Evolutionary conservation across 2,329 filamentous ascomycete genomes (phyloP), one percentile per base, ranked within the genome.

Genomic region (Monosporascus sp.): DNA sequence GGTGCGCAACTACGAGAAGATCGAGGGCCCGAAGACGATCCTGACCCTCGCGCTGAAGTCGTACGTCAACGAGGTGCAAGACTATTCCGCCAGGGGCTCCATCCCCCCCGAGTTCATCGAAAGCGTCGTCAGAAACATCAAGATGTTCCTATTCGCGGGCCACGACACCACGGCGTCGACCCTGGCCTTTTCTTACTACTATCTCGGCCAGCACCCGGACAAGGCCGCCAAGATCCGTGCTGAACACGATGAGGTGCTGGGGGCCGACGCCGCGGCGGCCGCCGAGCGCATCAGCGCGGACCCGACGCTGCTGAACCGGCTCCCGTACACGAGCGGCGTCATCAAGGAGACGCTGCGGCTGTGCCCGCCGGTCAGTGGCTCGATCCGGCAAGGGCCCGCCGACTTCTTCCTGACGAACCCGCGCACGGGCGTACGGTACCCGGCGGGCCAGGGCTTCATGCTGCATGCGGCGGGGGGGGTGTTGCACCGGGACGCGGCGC

Each of bases 271-370:
- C 8, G 59, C 67, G 5, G 63, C 64, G 5, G 69, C 70, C 0
- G 71, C 70, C 31, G 58, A 63, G 2, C 63, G 69, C 27, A 68
- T 83, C 20, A 63, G 67, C 37, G 56, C 68, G 2, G 66, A 78
- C 25, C 73, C 77, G 1, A 63, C 70, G 25, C 67, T 77, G 3
- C 68, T 83, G 48, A 80, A 78, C 62, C 68, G 73, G 43, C 69
- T 83, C 24, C 70, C 72, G 0, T 82, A 80, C 61, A 80, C 78
- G 3, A 66, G 65, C 5, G 79, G 78, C 25, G 71, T 80, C 7
- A 71, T 81, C 55, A 78, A 78, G 53, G 81, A 84, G 63, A 71
- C 73, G 1, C 68, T 83, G 3, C 72, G 80, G 5, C 60, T 83
- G 37, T 79, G 75, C 57, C 76, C 79, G 0, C 74, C 79, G 2